A percentile compares a stretch with the other conserved stretches of the same genome.
These are phyloP conservation scores for Aeschynomene evenia DNA, from an alignment of 306 rosid genomes.

Conservation along the genomic window DNA sequence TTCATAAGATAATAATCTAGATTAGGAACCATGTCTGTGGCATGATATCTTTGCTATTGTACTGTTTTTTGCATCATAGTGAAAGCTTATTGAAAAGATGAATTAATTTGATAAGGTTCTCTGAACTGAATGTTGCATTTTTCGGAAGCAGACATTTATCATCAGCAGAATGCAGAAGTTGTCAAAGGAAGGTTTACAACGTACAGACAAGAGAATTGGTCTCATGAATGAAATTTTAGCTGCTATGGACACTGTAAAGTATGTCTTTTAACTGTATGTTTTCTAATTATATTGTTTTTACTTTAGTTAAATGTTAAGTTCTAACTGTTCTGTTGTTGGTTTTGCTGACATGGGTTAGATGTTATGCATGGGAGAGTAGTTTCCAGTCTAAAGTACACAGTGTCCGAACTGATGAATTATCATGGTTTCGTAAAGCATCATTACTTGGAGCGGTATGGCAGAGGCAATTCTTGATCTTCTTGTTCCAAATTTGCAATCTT, in stretches of 20 bases:
- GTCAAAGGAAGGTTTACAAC: constrained; percentile 84
- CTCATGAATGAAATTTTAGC: constrained; percentile 98
- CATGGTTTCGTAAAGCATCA: constrained; percentile 83
- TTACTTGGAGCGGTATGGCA: constrained; percentile 82
- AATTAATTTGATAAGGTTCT: constrained; percentile 21
- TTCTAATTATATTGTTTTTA: not conserved
- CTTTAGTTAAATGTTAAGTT: not conserved
- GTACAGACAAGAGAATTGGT: constrained; percentile 95
- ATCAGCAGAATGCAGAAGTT: constrained; percentile 85
- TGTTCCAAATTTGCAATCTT: too few species aligned
- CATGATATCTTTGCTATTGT: constrained; percentile 5
- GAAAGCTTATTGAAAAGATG: constrained; percentile 10
- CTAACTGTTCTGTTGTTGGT: constrained; percentile 29
- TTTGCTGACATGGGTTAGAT: constrained; percentile 57
- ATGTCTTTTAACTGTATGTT: constrained; percentile 30
- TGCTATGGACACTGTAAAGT: constrained; percentile 98
- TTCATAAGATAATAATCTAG: constrained; percentile 10
- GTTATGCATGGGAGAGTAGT: constrained; percentile 99
- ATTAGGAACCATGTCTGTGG: constrained; percentile 15
- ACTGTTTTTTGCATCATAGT: not conserved
- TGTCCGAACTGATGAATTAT: constrained; percentile 74
- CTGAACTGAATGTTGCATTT: constrained; percentile 10
- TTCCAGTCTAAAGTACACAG: constrained; percentile 72
- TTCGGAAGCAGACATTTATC: constrained; percentile 68
- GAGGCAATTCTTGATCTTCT: constrained; percentile 17